phyloP scores from a whole-genome alignment of 2,329 filamentous ascomycete genomes.

The Apiospora arundinis region DNA sequence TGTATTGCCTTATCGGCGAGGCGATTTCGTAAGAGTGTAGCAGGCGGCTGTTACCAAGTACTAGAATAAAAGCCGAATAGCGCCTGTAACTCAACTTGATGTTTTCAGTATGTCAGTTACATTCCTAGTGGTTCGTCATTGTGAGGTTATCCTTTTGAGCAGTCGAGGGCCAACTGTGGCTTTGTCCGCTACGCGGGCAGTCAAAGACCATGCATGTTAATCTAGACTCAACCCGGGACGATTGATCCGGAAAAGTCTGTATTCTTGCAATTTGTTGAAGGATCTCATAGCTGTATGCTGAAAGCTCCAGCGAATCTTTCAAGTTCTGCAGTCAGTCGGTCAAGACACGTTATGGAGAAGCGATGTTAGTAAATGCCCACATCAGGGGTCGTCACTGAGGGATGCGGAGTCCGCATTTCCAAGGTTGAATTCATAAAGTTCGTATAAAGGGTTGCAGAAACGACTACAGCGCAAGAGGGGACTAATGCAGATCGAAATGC shows the following conservation, averaged over 20 bases:
- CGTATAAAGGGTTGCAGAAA: slow-evolving; percentile 9
- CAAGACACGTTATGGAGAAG: neutral
- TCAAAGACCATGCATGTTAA: neutral
- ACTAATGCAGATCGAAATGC: slow-evolving; percentile 15
- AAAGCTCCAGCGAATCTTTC: neutral
- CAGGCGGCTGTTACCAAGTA: neutral
- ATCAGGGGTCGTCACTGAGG: neutral
- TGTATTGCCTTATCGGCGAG: neutral
- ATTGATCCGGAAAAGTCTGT: neutral
- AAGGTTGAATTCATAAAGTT: neutral
- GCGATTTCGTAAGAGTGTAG: neutral
- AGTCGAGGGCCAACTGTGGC: neutral
- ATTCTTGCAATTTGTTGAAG: neutral
- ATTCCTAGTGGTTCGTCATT: neutral
- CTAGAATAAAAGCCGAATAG: neutral
- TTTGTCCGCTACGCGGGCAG: neutral
- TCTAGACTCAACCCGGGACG: neutral
- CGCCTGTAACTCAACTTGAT: neutral
- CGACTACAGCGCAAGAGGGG: slow-evolving; percentile 12
- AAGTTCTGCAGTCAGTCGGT: neutral
- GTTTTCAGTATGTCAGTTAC: neutral
- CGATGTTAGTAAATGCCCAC: neutral
- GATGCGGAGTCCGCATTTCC: no score
- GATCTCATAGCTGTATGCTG: neutral
- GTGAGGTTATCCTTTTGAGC: neutral